These are phyloP conservation scores for Catenaria anguillulae DNA, from an alignment of 371 early-diverging fungal genomes.

Conservation along the genomic window DNA sequence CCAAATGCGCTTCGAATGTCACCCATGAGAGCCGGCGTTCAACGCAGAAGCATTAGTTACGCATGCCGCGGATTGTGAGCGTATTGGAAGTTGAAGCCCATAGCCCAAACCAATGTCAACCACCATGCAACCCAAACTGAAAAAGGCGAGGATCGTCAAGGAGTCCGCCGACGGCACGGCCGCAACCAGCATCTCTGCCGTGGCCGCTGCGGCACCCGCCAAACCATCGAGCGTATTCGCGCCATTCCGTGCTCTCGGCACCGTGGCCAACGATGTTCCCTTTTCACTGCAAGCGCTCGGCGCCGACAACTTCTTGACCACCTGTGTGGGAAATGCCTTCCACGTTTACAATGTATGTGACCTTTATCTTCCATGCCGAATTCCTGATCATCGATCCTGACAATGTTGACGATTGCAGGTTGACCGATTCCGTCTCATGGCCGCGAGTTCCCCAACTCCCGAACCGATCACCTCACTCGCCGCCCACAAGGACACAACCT, in stretches of 20 bases:
- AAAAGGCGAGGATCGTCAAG: too few relatives aligned
- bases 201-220: too few relatives aligned
- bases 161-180: too few relatives aligned
- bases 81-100: too few relatives aligned
- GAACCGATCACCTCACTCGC: constrained; percentile 61
- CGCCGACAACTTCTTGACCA: constrained; percentile 57
- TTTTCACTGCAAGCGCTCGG: constrained; percentile 67
- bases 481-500: constrained; percentile 48
- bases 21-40: too few relatives aligned
- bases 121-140: too few relatives aligned
- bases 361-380: too few relatives aligned
- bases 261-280: constrained; percentile 63
- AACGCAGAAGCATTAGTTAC: too few relatives aligned
- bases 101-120: too few relatives aligned
- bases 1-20: too few relatives aligned
- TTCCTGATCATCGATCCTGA: neutral
- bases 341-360: constrained; percentile 62
- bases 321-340: constrained; percentile 67
- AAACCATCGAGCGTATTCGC: constrained; percentile 30
- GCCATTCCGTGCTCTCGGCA: constrained; percentile 79
- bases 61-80: too few relatives aligned
- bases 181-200: too few relatives aligned
- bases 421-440: neutral
- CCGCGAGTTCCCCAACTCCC: constrained; percentile 48
- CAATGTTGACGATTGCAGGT: neutral